These are phyloP conservation scores for Paragyromitra xinjiangensis DNA, from an alignment of 495 filamentous ascomycete species.

Conservation along the genomic window DNA sequence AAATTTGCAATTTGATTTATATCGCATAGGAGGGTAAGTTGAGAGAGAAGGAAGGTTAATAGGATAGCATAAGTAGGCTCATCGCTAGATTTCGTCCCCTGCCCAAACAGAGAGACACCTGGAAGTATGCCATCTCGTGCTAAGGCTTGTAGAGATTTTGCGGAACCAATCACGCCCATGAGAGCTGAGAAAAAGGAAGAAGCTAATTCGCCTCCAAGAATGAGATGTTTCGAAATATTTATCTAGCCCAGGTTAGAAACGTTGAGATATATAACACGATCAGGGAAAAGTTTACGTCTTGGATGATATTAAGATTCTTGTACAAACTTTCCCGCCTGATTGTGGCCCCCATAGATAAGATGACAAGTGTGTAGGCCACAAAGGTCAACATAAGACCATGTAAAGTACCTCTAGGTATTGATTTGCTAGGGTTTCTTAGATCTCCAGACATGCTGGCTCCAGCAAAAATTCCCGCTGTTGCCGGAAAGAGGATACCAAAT, in stretches of 20 bases:
- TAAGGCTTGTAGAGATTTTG: constrained; percentile 87
- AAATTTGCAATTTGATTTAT: constrained; percentile 89
- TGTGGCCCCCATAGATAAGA: constrained; percentile 80
- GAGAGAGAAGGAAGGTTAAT: constrained; percentile 77
- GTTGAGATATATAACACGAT: not conserved
- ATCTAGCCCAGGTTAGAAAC: constrained; percentile 60
- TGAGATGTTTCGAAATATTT: constrained; percentile 74
- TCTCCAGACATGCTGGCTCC: constrained; percentile 94
- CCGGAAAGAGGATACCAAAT: constrained; percentile 87
- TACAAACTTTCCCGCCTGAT: constrained; percentile 78
- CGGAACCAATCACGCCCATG: constrained; percentile 87
- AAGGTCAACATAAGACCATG: constrained; percentile 80
- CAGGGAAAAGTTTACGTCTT: constrained; percentile 64
- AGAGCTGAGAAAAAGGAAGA: constrained; percentile 83
- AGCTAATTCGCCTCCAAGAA: constrained; percentile 83
- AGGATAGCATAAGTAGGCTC: constrained; percentile 82
- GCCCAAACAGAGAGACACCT: constrained; percentile 76
- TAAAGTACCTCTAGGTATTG: constrained; percentile 83
- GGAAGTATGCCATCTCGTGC: constrained; percentile 82
- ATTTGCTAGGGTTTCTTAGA: constrained; percentile 80
- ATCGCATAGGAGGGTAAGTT: constrained; percentile 82
- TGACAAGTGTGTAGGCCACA: constrained; percentile 76
- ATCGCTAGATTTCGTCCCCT: constrained; percentile 76
- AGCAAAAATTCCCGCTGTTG: constrained; percentile 73
- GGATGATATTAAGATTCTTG: constrained; percentile 78